Evolutionary conservation across 148 eudicot genomes (phyloP), one percentile per base, ranked within the genome.

Genomic region (Cornus controversa): DNA sequence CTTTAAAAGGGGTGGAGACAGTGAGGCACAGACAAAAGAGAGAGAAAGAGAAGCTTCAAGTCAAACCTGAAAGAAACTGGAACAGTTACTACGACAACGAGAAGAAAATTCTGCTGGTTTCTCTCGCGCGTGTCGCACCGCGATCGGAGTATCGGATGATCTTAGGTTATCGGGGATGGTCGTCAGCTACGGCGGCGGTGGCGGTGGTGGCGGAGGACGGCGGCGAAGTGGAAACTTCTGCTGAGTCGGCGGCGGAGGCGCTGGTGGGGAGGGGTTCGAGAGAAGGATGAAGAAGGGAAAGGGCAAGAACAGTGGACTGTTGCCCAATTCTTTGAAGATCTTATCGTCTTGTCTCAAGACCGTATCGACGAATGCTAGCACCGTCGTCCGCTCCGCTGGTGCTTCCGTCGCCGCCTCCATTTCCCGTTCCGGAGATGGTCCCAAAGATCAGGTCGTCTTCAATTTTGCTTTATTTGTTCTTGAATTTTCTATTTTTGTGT

Each of bases 321-420:
- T 85, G 80, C 87, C 87, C 13, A 85, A 67, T 76, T 85, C 87
- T 9, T 60, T 85, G 13, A 82, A 67, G 70, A 85, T 85, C 31
- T 79, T 85, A n/a, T 70, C 82, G 40, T 85, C 87, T 9, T 85
- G 85, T 25, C 77, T 85, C 57, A 79, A 79, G 80, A 75, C 82
- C 20, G 87, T 85, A 0, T 85, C 87, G 8, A 67, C 82, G 9
- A 85, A 82, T 47, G 87, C 87, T 2, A 81, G 72, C 50, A 75
- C 87, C 20, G 82, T 82, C 20, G 78, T 82, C 18, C 81, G 84
- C 67, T 79, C 80, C 75, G 81, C 85, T 66, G 78, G 78, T 26
- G 83, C 83, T 27, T 45, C 83, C 60, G 84, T 81, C 18, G 86
- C 86, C 29, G 78, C 86, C 54, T 73, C 86, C 3, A 80, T 84